These are phyloP conservation scores for Nakazawaea ambrosiae DNA, from an alignment of 805 yeast species.

Conservation along the genomic window DNA sequence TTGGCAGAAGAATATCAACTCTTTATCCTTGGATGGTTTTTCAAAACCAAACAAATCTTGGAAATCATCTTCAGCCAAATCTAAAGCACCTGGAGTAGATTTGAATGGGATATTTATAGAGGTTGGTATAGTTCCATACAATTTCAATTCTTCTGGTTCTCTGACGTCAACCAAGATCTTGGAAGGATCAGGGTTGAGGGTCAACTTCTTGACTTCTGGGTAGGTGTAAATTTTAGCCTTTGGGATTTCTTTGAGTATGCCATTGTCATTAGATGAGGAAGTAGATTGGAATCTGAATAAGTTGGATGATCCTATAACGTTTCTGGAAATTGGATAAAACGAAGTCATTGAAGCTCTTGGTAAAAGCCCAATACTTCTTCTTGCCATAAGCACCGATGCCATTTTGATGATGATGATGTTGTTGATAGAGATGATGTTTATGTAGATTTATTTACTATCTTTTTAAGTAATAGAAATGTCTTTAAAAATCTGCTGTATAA, in stretches of 20 bases:
- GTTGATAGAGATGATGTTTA: no score
- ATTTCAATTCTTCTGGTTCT: slow-evolving; percentile 70
- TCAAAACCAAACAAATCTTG: slow-evolving; percentile 71
- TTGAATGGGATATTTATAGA: slow-evolving; percentile 87
- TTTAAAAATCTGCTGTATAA: no score
- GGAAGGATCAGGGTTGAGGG: slow-evolving; percentile 35
- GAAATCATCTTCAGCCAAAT: slow-evolving; percentile 72
- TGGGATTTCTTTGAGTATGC: slow-evolving; percentile 17
- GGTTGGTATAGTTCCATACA: slow-evolving; percentile 68
- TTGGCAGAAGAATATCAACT: slow-evolving; percentile 82
- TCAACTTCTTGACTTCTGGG: slow-evolving; percentile 31
- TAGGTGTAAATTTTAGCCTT: slow-evolving; percentile 24
- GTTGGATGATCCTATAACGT: no score
- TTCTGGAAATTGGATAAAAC: neutral
- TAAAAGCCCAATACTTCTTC: no score
- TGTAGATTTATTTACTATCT: no score
- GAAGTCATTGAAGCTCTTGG: neutral
- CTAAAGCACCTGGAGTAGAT: slow-evolving; percentile 88
- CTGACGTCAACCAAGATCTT: slow-evolving; percentile 79
- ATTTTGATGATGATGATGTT: no score
- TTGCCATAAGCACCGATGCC: no score
- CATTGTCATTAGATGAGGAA: neutral
- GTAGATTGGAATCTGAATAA: slow-evolving; percentile 9
- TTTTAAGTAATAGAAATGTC: no score
- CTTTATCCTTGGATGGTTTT: slow-evolving; percentile 67